Conservation (phyloP, 768 basidiomycete genomes). For the Cubamyces lactineus region DNA sequence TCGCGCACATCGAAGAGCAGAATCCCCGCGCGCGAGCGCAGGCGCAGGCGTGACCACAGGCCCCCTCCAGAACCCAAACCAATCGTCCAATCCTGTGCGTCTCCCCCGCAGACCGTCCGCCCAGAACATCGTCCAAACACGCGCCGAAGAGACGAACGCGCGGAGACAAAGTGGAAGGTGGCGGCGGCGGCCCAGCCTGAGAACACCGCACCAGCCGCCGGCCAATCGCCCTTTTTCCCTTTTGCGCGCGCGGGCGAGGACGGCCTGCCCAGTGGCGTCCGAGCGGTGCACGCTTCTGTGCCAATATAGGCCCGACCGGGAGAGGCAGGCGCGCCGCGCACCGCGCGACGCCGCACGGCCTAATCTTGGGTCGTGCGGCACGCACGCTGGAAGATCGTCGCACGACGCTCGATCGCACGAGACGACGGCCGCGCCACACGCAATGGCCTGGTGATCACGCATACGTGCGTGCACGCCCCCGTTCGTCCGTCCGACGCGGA, state of each 20-base stretch:
- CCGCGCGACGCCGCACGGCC: conserved; percentile 5
- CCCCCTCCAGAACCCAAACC: background rate
- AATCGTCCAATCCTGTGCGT: background rate
- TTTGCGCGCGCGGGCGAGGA: background rate
- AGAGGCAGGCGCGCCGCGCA: background rate
- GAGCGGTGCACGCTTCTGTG: conserved; percentile 13
- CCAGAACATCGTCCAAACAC: background rate
- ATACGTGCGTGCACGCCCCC: background rate
- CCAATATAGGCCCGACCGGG: conserved; percentile 6
- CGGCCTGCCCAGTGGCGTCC: conserved; percentile 3
- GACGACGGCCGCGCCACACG: background rate
- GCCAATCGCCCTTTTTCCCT: conserved; percentile 10
- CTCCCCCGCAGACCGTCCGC: background rate
- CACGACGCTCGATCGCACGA: conserved; percentile 2
- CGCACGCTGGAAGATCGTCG: conserved; percentile 13
- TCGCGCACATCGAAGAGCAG: conserved; percentile 1
- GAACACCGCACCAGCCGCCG: background rate
- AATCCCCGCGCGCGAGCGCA: background rate
- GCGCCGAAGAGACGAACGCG: background rate
- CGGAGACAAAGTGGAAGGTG: conserved; percentile 14
- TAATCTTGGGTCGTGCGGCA: conserved; percentile 10
- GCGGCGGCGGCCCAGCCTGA: conserved; percentile 13
- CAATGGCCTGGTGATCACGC: conserved; percentile 2
- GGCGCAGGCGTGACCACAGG: too few species aligned
- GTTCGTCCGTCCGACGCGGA: background rate